Evolutionary conservation across 2,329 filamentous ascomycete species (phyloP), one percentile per base, ranked within the genome.

Genomic region (Arthroderma sp.): DNA sequence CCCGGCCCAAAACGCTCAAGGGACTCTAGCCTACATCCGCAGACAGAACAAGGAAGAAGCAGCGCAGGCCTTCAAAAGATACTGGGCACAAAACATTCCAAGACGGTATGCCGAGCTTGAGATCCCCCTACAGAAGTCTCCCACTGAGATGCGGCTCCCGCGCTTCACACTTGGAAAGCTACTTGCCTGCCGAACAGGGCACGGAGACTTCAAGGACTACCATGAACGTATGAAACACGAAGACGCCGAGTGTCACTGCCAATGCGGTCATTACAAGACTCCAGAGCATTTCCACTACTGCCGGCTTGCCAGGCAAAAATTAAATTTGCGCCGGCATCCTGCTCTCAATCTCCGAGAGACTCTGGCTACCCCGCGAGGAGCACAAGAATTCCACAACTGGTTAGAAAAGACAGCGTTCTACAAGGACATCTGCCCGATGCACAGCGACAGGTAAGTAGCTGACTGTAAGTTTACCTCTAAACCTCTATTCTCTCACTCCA

Each of bases 211-310:
- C 29, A 28, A 4, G 5, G 38, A 11, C 11, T 40, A 40, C n/a
- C 38, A 40, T 28, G 5, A n/a, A n/a, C n/a, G n/a, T n/a, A n/a
- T n/a, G n/a, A n/a, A n/a, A 6, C 40, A 42, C 28, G 27, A 42
- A n/a, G 40, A 42, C 15, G 40, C 40, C 10, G 6, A 34, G 6
- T 7, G 11, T 6, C 6, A 7, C 40, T 42, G 40, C 29, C 29
- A 5, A 33, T 42, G 40, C 28, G 40, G 40, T 34, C 4, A 7
- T n/a, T 11, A 30, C 29, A 42, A 42, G 31, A 34, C 28, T 6
- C 40, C 40, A 4, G 29, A 34, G 28, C 40, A 42, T 30, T 42
- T 42, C 40, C 7, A 7, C 30, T 34, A n/a, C 29, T 42, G 40
- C 29, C 40, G 36, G 8, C 36, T 38, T 9, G 36, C 36, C 15